Conservation (phyloP, 306 rosid genomes). For the Argentina anserina region DNA sequence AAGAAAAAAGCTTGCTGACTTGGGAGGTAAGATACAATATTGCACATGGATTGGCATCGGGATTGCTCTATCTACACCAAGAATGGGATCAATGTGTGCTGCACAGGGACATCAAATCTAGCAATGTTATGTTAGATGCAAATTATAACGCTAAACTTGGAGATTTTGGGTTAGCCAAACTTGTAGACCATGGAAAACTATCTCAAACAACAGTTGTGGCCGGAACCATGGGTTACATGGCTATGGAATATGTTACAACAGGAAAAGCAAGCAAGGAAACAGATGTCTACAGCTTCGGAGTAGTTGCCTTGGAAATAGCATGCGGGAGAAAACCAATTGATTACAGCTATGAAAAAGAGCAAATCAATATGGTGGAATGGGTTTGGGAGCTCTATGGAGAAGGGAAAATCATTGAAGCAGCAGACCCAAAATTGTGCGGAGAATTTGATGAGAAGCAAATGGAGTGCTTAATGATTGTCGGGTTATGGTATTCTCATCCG, state of each 20-base stretch:
- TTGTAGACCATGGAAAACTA: slow-evolving; percentile 6
- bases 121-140: slow-evolving; percentile 1
- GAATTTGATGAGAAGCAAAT: slow-evolving; percentile 5
- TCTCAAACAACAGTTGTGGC: not conserved
- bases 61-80: not conserved
- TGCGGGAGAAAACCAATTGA: slow-evolving; percentile 2
- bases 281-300: slow-evolving; percentile 9
- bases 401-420: slow-evolving; percentile 1
- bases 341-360: too few relatives aligned
- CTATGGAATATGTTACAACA: not conserved
- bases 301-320: not conserved
- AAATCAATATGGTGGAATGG: not conserved
- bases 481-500: not conserved
- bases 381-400: slow-evolving; percentile 9
- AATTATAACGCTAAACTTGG: slow-evolving; percentile 3
- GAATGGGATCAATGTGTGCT: slow-evolving; percentile 8
- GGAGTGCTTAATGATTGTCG: not conserved
- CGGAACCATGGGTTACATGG: slow-evolving; percentile 18
- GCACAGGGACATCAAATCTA: slow-evolving; percentile 1
- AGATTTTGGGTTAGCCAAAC: slow-evolving; percentile 10
- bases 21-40: slow-evolving; percentile 9
- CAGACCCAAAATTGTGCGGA: not conserved
- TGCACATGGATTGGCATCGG: not conserved
- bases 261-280: not conserved
- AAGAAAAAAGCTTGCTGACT: not conserved